These are phyloP conservation scores for Thamnidium elegans DNA, from an alignment of 192 early-diverging fungal species.

Conservation along the genomic window DNA sequence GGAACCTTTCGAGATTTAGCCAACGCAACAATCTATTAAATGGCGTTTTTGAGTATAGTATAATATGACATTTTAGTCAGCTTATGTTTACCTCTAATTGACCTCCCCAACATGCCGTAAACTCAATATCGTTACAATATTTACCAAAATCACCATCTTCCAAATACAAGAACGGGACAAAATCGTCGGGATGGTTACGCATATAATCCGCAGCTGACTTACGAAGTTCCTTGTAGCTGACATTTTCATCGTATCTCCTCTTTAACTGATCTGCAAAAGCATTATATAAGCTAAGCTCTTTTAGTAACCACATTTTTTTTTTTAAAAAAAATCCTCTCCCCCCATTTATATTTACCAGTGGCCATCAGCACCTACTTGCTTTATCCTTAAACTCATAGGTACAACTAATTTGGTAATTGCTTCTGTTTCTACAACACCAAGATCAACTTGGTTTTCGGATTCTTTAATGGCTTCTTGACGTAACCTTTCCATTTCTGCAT, in stretches of 20 bases:
- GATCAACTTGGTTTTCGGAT: slow-evolving; percentile 71
- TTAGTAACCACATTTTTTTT: background rate
- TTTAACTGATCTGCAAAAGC: slow-evolving; percentile 81
- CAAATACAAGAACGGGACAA: slow-evolving; percentile 82
- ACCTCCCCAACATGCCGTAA: slow-evolving; percentile 90
- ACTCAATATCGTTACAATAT: slow-evolving; percentile 78
- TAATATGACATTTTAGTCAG: too few species aligned
- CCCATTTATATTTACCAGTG: slow-evolving; percentile 93
- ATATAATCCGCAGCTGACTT: slow-evolving; percentile 76
- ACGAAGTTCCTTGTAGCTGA: slow-evolving; percentile 65
- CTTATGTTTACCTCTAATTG: slow-evolving; percentile 70
- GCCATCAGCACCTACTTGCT: slow-evolving; percentile 81
- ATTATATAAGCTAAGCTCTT: slow-evolving; percentile 68
- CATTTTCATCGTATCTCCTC: slow-evolving; percentile 48
- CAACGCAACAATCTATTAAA: slow-evolving; percentile 83
- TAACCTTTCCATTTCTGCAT: slow-evolving; percentile 66
- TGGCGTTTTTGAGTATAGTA: too few species aligned
- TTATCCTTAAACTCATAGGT: slow-evolving; percentile 57
- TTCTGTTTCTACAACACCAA: slow-evolving; percentile 66
- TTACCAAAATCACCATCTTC: slow-evolving; percentile 76
- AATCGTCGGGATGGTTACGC: slow-evolving; percentile 78
- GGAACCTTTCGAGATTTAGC: slow-evolving; percentile 69
- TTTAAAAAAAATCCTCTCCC: too few species aligned
- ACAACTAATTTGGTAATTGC: slow-evolving; percentile 60
- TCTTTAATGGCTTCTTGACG: slow-evolving; percentile 75